Evolutionary conservation across 257 asterid species (phyloP), one percentile per base, ranked within the genome.

Genomic region (Solanum chiquidenum): DNA sequence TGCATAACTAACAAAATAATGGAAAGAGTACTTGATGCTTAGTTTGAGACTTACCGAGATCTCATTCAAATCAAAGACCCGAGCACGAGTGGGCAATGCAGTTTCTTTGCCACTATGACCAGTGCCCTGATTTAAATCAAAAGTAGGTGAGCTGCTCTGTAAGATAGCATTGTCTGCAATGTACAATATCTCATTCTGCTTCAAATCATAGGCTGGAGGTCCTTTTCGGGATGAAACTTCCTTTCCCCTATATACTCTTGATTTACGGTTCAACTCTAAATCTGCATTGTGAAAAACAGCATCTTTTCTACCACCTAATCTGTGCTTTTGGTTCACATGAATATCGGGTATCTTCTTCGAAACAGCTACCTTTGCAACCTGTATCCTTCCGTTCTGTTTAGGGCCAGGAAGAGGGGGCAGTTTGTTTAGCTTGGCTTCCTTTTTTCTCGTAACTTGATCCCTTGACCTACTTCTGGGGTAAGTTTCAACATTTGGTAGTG

Each of bases 61-160:
- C 87, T 95, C 96, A 84, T 96, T 96, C 64, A 96, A 90, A 93
- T 96, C 99, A 23, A 96, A 96, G 86, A 90, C 90, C 49, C 95
- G 98, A 87, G 95, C 95, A 68, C 94, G 92, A 80, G 88, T 90
- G 40, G 90, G 93, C 86, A 91, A 55, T 68, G 91, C 85, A 79
- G 90, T 89, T 80, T 91, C 96, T 89, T 87, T 92, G 77, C 90
- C 92, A 87, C 93, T 68, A 71, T 16, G 86, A 86, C 90, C 44
- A 75, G 86, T 90, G 38, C 86, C 94, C 86, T 83, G 91, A 90
- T 94, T 96, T 92, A 95, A 90, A 91, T 96, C 97, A n/a, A 92
- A 92, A 82, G 69, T 25, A 75, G 60, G 66, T 68, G 89, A 29
- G 21, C 55, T 52, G 18, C 90, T 64, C 9, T 60, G 85, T 18